phyloP scores from a whole-genome alignment of 2,329 filamentous ascomycete species.

The Gliomastix tumulicola region DNA sequence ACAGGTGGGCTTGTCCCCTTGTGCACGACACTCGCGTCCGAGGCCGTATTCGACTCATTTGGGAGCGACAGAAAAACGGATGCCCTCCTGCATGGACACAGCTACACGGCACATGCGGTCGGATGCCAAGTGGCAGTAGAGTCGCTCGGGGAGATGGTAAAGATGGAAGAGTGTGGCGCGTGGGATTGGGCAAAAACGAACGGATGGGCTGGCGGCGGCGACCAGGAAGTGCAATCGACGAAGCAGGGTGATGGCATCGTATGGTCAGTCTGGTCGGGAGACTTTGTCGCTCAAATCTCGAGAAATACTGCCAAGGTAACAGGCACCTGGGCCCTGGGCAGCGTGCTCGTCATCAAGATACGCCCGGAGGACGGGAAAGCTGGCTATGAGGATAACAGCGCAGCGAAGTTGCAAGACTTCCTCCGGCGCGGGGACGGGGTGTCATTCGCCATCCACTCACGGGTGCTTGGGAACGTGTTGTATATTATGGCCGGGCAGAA shows the following conservation, averaged over 20 bases:
- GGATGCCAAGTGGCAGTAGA: conserved; percentile 74
- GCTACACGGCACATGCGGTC: conserved; percentile 78
- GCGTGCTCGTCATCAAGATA: conserved; percentile 61
- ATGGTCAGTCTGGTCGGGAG: conserved; percentile 67
- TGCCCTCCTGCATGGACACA: conserved; percentile 76
- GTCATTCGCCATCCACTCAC: conserved; percentile 42
- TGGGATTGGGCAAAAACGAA: conserved; percentile 50
- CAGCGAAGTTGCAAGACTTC: conserved; percentile 30
- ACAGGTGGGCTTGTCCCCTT: conserved; percentile 76
- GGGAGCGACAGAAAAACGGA: conserved; percentile 67
- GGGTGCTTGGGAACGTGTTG: conserved; percentile 50
- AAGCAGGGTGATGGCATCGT: conserved; percentile 2
- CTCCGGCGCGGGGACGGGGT: conserved; percentile 19
- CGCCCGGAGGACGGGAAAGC: conserved; percentile 28
- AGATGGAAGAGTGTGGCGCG: conserved; percentile 45
- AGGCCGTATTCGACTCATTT: conserved; percentile 68
- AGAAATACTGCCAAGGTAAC: conserved; percentile 42
- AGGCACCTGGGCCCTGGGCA: conserved; percentile 67
- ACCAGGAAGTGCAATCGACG: too few relatives aligned
- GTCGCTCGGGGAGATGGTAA: conserved; percentile 51
- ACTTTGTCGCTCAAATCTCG: conserved; percentile 54
- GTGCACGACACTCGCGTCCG: conserved; percentile 67
- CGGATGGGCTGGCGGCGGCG: conserved; percentile 38
- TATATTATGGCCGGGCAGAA: conserved; percentile 51
- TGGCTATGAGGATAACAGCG: conserved; percentile 41